These are phyloP conservation scores for Dorcoceras hygrometricum DNA, from an alignment of 257 asterid species.

Conservation along the genomic window DNA sequence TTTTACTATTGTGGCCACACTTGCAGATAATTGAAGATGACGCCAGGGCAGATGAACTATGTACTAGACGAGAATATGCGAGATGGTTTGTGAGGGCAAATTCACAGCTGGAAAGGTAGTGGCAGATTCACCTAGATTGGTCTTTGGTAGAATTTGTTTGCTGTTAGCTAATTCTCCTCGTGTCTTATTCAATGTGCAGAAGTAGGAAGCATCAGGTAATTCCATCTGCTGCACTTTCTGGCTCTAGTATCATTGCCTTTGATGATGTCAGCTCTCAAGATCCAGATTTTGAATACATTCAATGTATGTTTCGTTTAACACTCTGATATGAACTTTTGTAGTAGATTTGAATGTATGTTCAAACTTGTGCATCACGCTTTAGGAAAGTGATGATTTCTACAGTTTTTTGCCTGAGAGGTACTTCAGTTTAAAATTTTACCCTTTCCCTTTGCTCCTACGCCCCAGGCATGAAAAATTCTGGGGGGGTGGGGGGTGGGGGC, in stretches of 20 bases:
- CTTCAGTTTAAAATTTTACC: constrained; percentile 15
- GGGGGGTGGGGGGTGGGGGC: no score
- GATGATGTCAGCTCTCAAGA: constrained; percentile 70
- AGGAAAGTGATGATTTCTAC: constrained; percentile 36
- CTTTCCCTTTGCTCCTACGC: neutral
- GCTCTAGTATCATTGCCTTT: constrained; percentile 64
- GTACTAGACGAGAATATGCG: constrained; percentile 90
- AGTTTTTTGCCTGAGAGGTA: constrained; percentile 78
- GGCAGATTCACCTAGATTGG: constrained; percentile 10
- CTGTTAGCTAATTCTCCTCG: constrained; percentile 3
- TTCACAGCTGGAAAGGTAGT: constrained; percentile 75
- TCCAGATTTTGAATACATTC: constrained; percentile 79
- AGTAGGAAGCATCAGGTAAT: constrained; percentile 51
- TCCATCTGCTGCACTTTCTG: constrained; percentile 70
- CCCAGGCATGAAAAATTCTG: neutral
- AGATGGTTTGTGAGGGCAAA: constrained; percentile 73
- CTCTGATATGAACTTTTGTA: constrained; percentile 3
- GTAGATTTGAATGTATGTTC: constrained; percentile 14
- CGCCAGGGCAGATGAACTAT: constrained; percentile 67
- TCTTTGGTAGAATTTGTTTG: neutral
- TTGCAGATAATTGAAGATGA: constrained; percentile 80
- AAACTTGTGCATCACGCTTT: constrained; percentile 48
- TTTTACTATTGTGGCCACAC: constrained; percentile 35
- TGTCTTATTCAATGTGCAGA: constrained; percentile 41
- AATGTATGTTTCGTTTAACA: constrained; percentile 47